Evolutionary conservation across 2,329 filamentous ascomycete genomes (phyloP).

Genomic region (Botrytis pseudocinerea): DNA sequence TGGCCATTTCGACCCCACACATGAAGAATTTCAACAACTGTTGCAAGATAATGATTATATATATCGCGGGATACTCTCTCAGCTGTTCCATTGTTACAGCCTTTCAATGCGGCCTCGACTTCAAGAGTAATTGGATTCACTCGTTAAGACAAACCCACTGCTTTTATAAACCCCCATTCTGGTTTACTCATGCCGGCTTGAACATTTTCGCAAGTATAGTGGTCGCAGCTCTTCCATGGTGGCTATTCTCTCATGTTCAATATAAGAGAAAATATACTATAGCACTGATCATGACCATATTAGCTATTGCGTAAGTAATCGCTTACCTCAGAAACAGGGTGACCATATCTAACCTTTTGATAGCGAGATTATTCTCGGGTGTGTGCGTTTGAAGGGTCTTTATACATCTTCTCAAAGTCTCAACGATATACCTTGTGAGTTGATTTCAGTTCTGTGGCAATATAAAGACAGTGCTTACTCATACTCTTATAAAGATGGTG

Average conservation of each 20-base stretch:
- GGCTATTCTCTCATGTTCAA: constrained; percentile 24
- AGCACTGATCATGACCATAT: constrained; percentile 22
- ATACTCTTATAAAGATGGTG: constrained; percentile 16
- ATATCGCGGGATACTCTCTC: constrained; percentile 22
- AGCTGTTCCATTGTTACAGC: constrained; percentile 24
- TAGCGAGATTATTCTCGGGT: constrained; percentile 14
- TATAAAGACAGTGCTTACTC: background rate
- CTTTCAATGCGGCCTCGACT: constrained; percentile 27
- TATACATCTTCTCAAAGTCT: constrained; percentile 2
- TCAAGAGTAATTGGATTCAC: constrained; percentile 26
- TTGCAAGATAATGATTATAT: constrained; percentile 26
- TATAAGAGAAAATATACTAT: constrained; percentile 27
- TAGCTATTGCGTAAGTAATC: constrained; percentile 23
- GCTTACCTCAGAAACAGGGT: no score
- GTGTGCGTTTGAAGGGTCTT: constrained; percentile 7
- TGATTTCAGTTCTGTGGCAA: background rate
- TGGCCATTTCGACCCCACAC: constrained; percentile 27
- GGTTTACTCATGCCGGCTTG: constrained; percentile 26
- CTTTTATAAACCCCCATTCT: constrained; percentile 27
- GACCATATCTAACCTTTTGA: background rate
- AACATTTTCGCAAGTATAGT: constrained; percentile 25
- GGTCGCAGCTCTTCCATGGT: constrained; percentile 22
- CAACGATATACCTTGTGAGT: constrained; percentile 10
- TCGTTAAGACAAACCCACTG: constrained; percentile 24
- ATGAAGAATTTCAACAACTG: constrained; percentile 24